Conservation (phyloP, 176 grass and related monocot genomes). For the Rhynchospora tenuis region DNA sequence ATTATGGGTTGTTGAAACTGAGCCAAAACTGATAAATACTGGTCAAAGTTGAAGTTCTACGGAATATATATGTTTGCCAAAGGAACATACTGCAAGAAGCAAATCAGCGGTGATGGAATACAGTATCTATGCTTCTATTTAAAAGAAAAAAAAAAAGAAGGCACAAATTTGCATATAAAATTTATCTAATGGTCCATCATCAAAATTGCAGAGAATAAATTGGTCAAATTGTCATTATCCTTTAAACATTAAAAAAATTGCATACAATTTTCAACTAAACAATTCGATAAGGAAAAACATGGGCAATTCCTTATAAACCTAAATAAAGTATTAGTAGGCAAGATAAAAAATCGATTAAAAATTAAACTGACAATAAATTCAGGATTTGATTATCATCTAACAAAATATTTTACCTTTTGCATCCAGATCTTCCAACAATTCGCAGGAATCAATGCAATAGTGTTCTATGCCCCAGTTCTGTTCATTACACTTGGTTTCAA, state of each 20-base stretch:
- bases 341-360: background rate
- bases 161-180: background rate
- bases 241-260: background rate
- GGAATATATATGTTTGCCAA: background rate
- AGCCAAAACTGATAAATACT: background rate
- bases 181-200: background rate
- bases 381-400: background rate
- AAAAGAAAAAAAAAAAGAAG: background rate
- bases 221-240: background rate
- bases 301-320: background rate
- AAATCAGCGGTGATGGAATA: no score
- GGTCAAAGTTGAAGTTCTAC: background rate
- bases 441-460: slow-evolving; percentile 94
- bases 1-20: background rate
- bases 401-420: background rate
- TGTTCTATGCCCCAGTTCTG: slow-evolving; percentile 96
- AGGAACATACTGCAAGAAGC: background rate
- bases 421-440: slow-evolving; percentile 85
- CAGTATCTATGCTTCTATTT: no score
- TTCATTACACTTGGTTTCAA: slow-evolving; percentile 93
- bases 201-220: background rate
- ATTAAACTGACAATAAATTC: background rate
- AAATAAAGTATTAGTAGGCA: background rate
- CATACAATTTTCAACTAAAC: background rate
- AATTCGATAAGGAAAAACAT: background rate